Evolutionary conservation across 2,329 filamentous ascomycete genomes (phyloP).

Genomic region (Cercospora citrullina): DNA sequence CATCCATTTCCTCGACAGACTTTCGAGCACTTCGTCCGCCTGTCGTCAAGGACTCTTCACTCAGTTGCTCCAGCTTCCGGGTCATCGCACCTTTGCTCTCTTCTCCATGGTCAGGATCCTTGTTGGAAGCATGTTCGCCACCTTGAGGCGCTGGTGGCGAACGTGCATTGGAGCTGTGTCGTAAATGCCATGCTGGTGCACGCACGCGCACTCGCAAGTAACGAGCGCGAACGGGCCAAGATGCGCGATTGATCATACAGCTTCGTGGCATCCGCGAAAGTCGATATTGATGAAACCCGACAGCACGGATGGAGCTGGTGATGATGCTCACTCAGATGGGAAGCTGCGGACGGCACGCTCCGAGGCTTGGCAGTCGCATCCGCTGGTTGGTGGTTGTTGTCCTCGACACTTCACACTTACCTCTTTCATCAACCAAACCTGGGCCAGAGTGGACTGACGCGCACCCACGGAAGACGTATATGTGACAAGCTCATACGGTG

Average conservation of each 20-base stretch:
- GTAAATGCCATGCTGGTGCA: constrained; percentile 11
- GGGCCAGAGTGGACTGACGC: background rate
- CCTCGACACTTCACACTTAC: background rate
- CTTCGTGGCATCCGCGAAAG: constrained; percentile 8
- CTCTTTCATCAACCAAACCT: background rate
- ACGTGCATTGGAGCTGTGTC: constrained; percentile 20
- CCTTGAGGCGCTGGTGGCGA: constrained; percentile 23
- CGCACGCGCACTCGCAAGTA: constrained; percentile 42
- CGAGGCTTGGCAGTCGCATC: background rate
- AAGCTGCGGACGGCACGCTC: background rate
- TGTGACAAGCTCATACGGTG: background rate
- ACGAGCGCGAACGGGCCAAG: constrained; percentile 41
- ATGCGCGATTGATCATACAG: constrained; percentile 30
- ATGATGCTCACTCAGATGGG: constrained; percentile 2
- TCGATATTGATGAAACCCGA: background rate
- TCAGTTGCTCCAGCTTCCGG: constrained; percentile 59
- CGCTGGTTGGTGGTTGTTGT: background rate
- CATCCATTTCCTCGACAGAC: constrained; percentile 53
- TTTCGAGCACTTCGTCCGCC: constrained; percentile 57
- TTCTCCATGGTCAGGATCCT: constrained; percentile 9
- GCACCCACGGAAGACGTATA: background rate
- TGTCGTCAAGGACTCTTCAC: constrained; percentile 57
- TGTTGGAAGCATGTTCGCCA: constrained; percentile 15
- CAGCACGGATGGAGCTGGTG: background rate
- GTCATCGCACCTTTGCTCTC: constrained; percentile 58